phyloP scores from a whole-genome alignment of 352 stramenopile species.

The Phytopythium vexans region DNA sequence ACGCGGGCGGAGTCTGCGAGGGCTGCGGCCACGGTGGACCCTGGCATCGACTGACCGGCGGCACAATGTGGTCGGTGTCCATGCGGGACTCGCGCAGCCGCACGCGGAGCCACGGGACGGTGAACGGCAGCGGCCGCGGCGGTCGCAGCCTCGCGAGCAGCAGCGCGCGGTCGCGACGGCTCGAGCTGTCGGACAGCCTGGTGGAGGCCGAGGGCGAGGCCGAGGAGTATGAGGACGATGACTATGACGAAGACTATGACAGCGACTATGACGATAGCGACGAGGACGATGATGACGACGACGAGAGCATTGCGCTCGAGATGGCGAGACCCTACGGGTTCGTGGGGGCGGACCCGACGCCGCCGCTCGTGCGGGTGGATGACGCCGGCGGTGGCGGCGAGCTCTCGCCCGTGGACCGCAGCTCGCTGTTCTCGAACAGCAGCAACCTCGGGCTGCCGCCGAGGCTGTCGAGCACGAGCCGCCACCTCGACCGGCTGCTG shows the following conservation, averaged over 20 bases:
- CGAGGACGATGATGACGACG: conserved; percentile 41
- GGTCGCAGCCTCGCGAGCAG: conserved; percentile 28
- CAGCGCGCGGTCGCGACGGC: conserved; percentile 10
- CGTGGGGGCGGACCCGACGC: conserved; percentile 24
- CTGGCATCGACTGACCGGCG: conserved; percentile 65
- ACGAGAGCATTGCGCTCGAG: conserved; percentile 76
- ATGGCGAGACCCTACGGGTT: conserved; percentile 47
- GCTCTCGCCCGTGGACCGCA: conserved; percentile 18
- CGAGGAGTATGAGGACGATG: conserved; percentile 39
- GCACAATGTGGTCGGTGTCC: conserved; percentile 22
- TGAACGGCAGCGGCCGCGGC: conserved; percentile 8
- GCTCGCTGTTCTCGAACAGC: conserved; percentile 45
- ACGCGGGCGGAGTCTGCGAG: conserved; percentile 59
- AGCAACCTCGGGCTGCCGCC: conserved; percentile 57
- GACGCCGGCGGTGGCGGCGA: background rate
- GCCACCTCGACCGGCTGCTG: conserved; percentile 57
- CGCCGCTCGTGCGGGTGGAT: conserved; percentile 14
- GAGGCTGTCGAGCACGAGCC: conserved; percentile 53
- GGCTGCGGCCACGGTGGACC: conserved; percentile 64
- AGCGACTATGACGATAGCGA: conserved; percentile 37
- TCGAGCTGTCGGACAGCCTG: conserved; percentile 11
- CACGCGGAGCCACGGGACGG: conserved; percentile 3
- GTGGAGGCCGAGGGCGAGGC: conserved; percentile 7
- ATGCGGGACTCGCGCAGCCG: background rate
- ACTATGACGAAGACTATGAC: conserved; percentile 38